Evolutionary conservation across 2,329 filamentous ascomycete species (phyloP).

Genomic region (Myriosclerotinia duriaeana): DNA sequence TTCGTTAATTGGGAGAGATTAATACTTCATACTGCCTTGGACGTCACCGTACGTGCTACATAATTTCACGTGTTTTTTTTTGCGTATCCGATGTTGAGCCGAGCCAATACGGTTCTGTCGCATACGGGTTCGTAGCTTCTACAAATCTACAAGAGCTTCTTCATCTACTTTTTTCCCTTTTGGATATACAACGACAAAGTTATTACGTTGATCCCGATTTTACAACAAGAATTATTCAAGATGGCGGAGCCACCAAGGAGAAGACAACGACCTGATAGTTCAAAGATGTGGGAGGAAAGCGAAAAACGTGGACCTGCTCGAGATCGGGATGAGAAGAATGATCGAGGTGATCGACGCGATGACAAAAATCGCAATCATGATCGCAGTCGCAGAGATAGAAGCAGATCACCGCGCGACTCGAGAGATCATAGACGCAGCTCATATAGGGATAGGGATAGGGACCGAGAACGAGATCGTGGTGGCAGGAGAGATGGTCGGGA

Average conservation of each 20-base stretch:
- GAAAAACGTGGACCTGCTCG: constrained; percentile 37
- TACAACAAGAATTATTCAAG: neutral
- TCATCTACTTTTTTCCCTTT: no score
- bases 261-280: constrained; percentile 55
- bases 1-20: no score
- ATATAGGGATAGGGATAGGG: constrained; percentile 38
- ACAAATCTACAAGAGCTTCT: neutral
- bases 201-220: neutral
- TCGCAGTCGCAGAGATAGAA: constrained; percentile 42
- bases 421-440: constrained; percentile 29
- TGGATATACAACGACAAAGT: neutral
- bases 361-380: constrained; percentile 40
- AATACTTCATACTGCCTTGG: no score
- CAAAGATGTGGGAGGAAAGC: constrained; percentile 60
- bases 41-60: no score
- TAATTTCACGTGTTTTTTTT: neutral
- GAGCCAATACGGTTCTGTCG: neutral
- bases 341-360: constrained; percentile 41
- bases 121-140: neutral
- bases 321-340: constrained; percentile 45
- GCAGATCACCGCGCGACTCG: constrained; percentile 35
- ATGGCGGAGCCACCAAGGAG: constrained; percentile 56
- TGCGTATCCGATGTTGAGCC: neutral
- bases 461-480: constrained; percentile 38
- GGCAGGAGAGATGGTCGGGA: constrained; percentile 33